Conservation (phyloP, 2,329 filamentous ascomycete genomes). For the Juglanconis juglandina region DNA sequence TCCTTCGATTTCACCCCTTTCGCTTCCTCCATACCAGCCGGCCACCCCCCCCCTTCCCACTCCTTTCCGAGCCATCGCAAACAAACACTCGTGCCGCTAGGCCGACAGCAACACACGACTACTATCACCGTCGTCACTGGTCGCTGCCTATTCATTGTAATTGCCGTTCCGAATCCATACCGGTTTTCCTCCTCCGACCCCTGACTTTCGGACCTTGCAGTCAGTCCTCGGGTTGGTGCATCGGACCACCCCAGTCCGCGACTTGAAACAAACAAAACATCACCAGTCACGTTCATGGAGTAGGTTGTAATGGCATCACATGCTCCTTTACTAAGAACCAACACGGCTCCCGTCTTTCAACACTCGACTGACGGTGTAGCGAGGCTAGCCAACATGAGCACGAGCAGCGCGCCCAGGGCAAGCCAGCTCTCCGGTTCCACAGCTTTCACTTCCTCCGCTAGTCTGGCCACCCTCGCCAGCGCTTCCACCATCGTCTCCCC, state of each 20-base stretch:
- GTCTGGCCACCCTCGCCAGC: conserved; percentile 47
- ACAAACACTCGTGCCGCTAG: not conserved
- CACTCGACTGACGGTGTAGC: conserved; percentile 45
- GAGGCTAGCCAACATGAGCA: conserved; percentile 47
- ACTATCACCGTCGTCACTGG: not conserved
- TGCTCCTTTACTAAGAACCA: conserved; percentile 57
- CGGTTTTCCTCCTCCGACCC: not conserved
- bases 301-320: conserved; percentile 48
- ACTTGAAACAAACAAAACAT: not conserved
- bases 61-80: not conserved
- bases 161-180: not conserved
- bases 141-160: not conserved
- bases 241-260: conserved; percentile 6
- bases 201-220: not conserved
- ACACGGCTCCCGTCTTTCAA: conserved; percentile 54
- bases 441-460: conserved; percentile 50
- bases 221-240: conserved; percentile 1
- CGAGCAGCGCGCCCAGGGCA: conserved; percentile 51
- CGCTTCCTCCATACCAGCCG: conserved; percentile 5
- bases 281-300: conserved; percentile 24
- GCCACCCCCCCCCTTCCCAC: not conserved
- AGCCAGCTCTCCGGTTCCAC: conserved; percentile 64
- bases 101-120: not conserved
- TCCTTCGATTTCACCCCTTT: conserved; percentile 17
- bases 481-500: conserved; percentile 38